Percentiles rank a stretch among this genome's conserved stretches.
These are phyloP conservation scores for Orbilia quercus DNA, from an alignment of 2,329 filamentous ascomycete species.

Conservation along the genomic window DNA sequence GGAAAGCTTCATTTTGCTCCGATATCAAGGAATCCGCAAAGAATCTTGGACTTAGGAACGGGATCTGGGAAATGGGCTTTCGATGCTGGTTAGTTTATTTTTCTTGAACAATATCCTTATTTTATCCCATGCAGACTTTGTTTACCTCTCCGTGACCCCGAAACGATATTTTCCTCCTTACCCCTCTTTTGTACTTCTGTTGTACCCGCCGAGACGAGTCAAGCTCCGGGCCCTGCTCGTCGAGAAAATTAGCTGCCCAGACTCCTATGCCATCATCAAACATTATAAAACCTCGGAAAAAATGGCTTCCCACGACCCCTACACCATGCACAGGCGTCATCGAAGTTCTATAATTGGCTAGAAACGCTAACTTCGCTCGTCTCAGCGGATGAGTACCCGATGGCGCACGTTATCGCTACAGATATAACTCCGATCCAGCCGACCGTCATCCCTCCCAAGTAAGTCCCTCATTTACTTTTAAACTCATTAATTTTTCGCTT, in stretches of 20 bases:
- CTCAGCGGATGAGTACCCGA: conserved; percentile 55
- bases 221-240: conserved; percentile 6
- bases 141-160: conserved; percentile 41
- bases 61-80: conserved; percentile 65
- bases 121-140: conserved; percentile 17
- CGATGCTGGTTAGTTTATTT: conserved; percentile 64
- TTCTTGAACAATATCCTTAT: conserved; percentile 2
- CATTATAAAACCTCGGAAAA: conserved; percentile 30
- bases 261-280: conserved; percentile 39
- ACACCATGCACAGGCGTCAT: conserved; percentile 5
- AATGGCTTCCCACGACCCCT: conserved; percentile 24
- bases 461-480: conserved; percentile 50
- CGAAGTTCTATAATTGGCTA: conserved; percentile 22
- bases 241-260: conserved; percentile 16
- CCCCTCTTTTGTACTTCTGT: conserved; percentile 46
- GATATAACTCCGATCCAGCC: conserved; percentile 57
- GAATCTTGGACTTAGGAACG: conserved; percentile 64
- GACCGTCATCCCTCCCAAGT: conserved; percentile 68
- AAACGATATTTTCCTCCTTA: conserved; percentile 18
- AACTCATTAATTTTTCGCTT: conserved; percentile 12
- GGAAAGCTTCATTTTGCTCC: conserved; percentile 56
- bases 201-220: conserved; percentile 32
- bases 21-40: conserved; percentile 59
- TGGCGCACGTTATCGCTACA: conserved; percentile 55
- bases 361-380: conserved; percentile 50